A percentile compares a stretch with the other conserved stretches of the same genome.
Conservation (phyloP, 768 basidiomycete genomes). For the Pulveroboletus sp. region DNA sequence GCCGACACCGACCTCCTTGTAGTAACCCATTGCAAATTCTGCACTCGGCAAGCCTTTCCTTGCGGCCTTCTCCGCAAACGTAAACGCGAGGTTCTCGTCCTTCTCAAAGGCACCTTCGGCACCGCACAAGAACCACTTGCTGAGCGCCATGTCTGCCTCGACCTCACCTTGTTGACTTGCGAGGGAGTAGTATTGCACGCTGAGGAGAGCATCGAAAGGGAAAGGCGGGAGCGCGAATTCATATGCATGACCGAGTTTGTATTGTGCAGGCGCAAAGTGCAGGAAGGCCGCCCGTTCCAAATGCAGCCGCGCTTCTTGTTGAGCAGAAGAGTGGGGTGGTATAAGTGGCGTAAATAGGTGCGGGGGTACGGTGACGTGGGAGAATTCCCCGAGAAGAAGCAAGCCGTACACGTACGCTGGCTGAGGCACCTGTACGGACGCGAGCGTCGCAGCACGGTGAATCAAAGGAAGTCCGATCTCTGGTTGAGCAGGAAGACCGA, state of each 20-base stretch:
- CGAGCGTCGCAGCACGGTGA: conserved; percentile 68
- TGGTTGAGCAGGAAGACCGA: conserved; percentile 54
- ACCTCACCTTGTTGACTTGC: conserved; percentile 82
- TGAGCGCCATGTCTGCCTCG: conserved; percentile 95
- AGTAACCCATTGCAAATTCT: conserved; percentile 96
- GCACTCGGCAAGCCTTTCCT: conserved; percentile 71
- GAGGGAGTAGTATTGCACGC: conserved; percentile 84
- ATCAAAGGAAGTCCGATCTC: conserved; percentile 66
- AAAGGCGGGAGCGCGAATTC: conserved; percentile 86
- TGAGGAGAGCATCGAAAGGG: conserved; percentile 82
- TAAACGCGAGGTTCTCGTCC: conserved; percentile 80
- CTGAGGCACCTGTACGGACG: conserved; percentile 75
- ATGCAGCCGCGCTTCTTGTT: conserved; percentile 65
- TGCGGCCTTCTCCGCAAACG: conserved; percentile 87
- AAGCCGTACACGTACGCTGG: conserved; percentile 89
- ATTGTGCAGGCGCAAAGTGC: conserved; percentile 81
- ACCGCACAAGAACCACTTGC: conserved; percentile 96
- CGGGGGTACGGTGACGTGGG: conserved; percentile 52
- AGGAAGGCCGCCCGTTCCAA: conserved; percentile 85
- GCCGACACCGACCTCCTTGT: conserved; percentile 89
- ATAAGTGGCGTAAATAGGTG: conserved; percentile 53
- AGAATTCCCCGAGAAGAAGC: conserved; percentile 79
- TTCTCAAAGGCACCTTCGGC: conserved; percentile 74
- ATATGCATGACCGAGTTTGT: conserved; percentile 89
- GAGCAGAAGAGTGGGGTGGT: conserved; percentile 43